These are phyloP conservation scores for Chenopodium album DNA, from an alignment of 148 eudicot species.

Conservation along the genomic window DNA sequence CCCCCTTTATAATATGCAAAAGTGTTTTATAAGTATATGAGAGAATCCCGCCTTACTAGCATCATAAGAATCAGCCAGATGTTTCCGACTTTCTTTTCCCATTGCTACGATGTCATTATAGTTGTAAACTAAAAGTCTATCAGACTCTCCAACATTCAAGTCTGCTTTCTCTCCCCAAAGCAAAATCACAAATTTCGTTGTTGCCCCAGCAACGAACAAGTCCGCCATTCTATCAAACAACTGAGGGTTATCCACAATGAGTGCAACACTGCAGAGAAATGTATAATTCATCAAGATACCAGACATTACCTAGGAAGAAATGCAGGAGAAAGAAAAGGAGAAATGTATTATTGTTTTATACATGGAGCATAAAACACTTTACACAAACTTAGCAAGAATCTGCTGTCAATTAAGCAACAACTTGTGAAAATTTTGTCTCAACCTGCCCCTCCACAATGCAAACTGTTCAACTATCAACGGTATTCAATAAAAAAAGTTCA, in stretches of 20 bases:
- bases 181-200: conserved; percentile 64
- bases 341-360: not conserved
- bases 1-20: not conserved
- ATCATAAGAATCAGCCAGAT: conserved; percentile 55
- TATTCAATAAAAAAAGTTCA: not conserved
- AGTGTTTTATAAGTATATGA: conserved; percentile 4
- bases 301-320: not conserved
- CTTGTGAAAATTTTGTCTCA: not conserved
- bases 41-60: conserved; percentile 61
- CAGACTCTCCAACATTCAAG: conserved; percentile 34
- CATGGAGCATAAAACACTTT: not conserved
- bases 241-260: conserved; percentile 77
- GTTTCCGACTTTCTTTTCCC: conserved; percentile 68
- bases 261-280: conserved; percentile 64
- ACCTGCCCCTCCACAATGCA: not conserved
- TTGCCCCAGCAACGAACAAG: conserved; percentile 45
- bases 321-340: not conserved
- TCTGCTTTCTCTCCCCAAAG: conserved; percentile 90
- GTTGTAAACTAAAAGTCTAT: conserved; percentile 50
- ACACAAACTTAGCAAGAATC: not conserved
- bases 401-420: not conserved
- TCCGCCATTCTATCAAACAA: conserved; percentile 61
- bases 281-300: conserved; percentile 7
- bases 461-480: not conserved
- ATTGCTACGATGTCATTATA: conserved; percentile 63